Percentiles rank a stretch among this genome's conserved stretches.
phyloP scores from a whole-genome alignment of 495 filamentous ascomycete genomes.

The Neurospora terricola region DNA sequence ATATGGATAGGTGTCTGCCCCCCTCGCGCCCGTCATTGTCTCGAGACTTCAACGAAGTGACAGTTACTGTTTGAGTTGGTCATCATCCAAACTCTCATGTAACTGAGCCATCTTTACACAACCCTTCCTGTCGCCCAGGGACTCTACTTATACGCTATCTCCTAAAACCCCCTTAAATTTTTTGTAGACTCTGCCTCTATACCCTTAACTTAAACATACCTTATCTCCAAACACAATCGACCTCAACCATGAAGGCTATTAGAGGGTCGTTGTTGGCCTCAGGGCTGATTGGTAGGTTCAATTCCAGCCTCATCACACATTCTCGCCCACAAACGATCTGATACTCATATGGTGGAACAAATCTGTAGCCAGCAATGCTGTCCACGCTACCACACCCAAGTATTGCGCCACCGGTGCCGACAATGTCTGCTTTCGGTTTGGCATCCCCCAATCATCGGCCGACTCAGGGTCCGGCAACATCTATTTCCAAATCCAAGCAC shows the following conservation, averaged over 20 bases:
- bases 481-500: constrained; percentile 57
- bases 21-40: neutral
- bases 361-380: neutral
- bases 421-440: constrained; percentile 36
- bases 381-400: constrained; percentile 6
- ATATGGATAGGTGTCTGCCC: neutral
- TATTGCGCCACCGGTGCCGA: constrained; percentile 17
- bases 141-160: neutral
- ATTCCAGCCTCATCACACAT: neutral
- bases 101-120: neutral
- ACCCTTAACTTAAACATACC: neutral
- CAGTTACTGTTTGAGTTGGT: neutral
- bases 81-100: neutral
- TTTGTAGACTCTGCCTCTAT: neutral
- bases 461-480: constrained; percentile 38
- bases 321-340: neutral
- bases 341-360: neutral
- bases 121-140: neutral
- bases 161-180: neutral
- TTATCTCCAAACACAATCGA: neutral
- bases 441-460: constrained; percentile 32
- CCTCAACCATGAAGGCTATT: constrained; percentile 6
- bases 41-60: neutral
- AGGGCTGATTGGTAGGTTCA: constrained; percentile 12
- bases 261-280: constrained; percentile 1